Percentiles rank a stretch among this genome's conserved stretches.
Evolutionary conservation across 2,329 filamentous ascomycete genomes (phyloP).

Genomic region (Paraphoma sp.): DNA sequence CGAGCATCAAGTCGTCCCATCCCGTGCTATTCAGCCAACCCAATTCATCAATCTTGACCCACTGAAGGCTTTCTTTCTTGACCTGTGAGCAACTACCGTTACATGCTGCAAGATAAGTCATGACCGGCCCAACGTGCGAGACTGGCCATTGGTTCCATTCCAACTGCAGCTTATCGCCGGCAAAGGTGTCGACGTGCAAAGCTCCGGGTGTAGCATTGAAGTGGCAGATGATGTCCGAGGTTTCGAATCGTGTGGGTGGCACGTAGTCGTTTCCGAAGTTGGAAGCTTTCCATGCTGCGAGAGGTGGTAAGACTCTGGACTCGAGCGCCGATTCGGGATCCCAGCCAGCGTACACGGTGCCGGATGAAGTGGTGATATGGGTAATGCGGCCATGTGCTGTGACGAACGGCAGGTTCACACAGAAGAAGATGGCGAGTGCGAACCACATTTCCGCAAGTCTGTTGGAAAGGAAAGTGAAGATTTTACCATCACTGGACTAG

Average conservation of each 20-base stretch:
- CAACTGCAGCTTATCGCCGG: slow-evolving; percentile 61
- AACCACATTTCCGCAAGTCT: background rate
- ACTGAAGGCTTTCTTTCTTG: slow-evolving; percentile 27
- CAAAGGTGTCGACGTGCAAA: slow-evolving; percentile 59
- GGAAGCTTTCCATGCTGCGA: slow-evolving; percentile 31
- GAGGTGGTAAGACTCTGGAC: slow-evolving; percentile 5
- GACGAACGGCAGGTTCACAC: background rate
- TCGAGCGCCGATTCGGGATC: slow-evolving; percentile 21
- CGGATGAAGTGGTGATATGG: slow-evolving; percentile 26
- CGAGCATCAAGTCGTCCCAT: slow-evolving; percentile 12
- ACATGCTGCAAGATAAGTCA: slow-evolving; percentile 42
- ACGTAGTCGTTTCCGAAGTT: slow-evolving; percentile 37
- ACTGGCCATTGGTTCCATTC: slow-evolving; percentile 57
- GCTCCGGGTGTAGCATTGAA: slow-evolving; percentile 58
- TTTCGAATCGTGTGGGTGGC: slow-evolving; percentile 28
- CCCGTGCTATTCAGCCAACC: slow-evolving; percentile 35
- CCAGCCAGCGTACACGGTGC: slow-evolving; percentile 28
- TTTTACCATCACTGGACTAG: background rate
- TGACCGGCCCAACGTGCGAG: slow-evolving; percentile 42
- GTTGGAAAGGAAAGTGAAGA: background rate
- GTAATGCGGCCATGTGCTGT: slow-evolving; percentile 34
- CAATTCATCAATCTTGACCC: slow-evolving; percentile 42
- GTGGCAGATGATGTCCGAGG: slow-evolving; percentile 63
- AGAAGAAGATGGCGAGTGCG: background rate
- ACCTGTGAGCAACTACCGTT: slow-evolving; percentile 26